Conservation (phyloP, 306 rosid genomes). For the Medicago ruthenica region DNA sequence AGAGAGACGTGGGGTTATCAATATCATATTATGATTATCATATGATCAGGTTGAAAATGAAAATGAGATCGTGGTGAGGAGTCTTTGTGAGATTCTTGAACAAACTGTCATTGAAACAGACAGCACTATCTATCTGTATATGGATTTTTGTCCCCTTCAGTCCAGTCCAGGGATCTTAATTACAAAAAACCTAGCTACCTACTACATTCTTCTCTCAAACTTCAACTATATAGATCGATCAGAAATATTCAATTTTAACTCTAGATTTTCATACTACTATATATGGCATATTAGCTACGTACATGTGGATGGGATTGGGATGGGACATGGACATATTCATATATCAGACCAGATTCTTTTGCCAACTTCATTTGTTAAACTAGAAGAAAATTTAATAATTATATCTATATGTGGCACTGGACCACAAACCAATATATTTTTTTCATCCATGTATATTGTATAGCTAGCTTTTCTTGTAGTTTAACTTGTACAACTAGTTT, state of each 20-base stretch:
- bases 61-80: conserved; percentile 49
- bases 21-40: no score
- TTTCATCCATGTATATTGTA: no score
- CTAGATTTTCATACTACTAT: not conserved
- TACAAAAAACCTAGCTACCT: not conserved
- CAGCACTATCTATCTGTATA: conserved; percentile 15
- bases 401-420: not conserved
- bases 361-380: not conserved
- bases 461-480: no score
- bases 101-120: conserved; percentile 10
- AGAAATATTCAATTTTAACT: not conserved
- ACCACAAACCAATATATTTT: no score
- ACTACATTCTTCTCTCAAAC: conserved; percentile 32
- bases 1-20: no score
- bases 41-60: conserved; percentile 11
- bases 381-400: not conserved
- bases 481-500: no score
- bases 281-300: not conserved
- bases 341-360: not conserved
- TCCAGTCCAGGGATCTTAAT: not conserved
- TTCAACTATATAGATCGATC: conserved; percentile 18
- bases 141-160: conserved; percentile 37
- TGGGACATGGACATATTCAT: not conserved
- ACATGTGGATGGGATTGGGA: not conserved
- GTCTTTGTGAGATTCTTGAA: conserved; percentile 15